Evolutionary conservation across 805 yeast genomes (phyloP).

Genomic region (Brettanomyces naardenensis): DNA sequence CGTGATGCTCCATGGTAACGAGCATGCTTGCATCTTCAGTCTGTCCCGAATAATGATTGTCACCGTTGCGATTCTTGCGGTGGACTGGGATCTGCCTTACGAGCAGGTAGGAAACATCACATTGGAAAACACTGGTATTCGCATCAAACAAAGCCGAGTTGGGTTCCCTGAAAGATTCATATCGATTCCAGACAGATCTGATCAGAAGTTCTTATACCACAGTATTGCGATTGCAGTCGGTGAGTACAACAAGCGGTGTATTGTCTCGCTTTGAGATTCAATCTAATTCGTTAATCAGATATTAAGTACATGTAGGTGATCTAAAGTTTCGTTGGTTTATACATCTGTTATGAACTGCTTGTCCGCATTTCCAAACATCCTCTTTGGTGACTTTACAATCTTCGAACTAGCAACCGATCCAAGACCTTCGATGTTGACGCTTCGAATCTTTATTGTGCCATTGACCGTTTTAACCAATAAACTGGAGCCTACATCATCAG

Average conservation of each 20-base stretch:
- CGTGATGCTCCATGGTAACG: constrained; percentile 73
- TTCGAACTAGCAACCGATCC: constrained; percentile 34
- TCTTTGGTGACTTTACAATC: constrained; percentile 37
- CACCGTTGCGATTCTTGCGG: constrained; percentile 48
- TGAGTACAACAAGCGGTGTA: constrained; percentile 54
- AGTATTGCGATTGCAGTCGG: constrained; percentile 75
- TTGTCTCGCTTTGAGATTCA: constrained; percentile 19
- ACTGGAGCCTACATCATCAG: constrained; percentile 8
- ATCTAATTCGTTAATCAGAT: background rate
- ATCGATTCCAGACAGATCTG: constrained; percentile 63
- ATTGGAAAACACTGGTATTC: constrained; percentile 73
- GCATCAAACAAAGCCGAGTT: constrained; percentile 42
- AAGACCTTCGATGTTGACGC: constrained; percentile 49
- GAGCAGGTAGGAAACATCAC: constrained; percentile 62
- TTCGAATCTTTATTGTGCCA: constrained; percentile 30
- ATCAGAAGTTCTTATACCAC: constrained; percentile 59
- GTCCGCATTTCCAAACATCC: constrained; percentile 34
- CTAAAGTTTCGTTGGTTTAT: background rate
- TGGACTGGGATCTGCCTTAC: constrained; percentile 68
- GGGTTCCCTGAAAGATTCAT: constrained; percentile 47
- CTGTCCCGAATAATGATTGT: constrained; percentile 62
- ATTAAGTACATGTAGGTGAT: background rate
- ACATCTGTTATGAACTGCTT: background rate
- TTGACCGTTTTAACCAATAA: constrained; percentile 30
- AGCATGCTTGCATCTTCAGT: constrained; percentile 69